Evolutionary conservation across 192 early-diverging fungal genomes (phyloP).

Genomic region (Coemansia sp.): DNA sequence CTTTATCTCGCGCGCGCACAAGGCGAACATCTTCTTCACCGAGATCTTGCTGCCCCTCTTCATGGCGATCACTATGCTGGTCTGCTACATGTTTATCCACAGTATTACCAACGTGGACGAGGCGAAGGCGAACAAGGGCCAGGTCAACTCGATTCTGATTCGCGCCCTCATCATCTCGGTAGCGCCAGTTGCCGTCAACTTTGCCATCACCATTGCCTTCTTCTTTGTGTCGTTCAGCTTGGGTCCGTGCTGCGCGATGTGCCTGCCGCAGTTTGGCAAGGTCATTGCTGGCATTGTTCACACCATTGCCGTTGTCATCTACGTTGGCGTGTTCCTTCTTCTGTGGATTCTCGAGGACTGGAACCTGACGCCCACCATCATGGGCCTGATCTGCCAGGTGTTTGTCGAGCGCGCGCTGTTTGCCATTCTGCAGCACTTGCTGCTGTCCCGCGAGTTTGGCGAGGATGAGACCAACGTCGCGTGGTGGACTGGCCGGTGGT

Average conservation of each 20-base stretch:
- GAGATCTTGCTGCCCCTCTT: slow-evolving; percentile 71
- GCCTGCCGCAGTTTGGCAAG: slow-evolving; percentile 70
- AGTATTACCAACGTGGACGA: slow-evolving; percentile 54
- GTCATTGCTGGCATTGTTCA: slow-evolving; percentile 67
- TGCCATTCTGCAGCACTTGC: slow-evolving; percentile 64
- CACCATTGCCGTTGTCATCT: slow-evolving; percentile 60
- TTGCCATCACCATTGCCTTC: slow-evolving; percentile 59
- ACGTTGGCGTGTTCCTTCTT: slow-evolving; percentile 61
- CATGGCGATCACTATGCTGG: slow-evolving; percentile 60
- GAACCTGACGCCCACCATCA: slow-evolving; percentile 60
- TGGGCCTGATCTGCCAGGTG: slow-evolving; percentile 65
- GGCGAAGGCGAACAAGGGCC: slow-evolving; percentile 27
- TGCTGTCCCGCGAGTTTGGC: slow-evolving; percentile 79
- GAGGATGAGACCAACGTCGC: slow-evolving; percentile 79
- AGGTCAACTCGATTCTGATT: slow-evolving; percentile 55
- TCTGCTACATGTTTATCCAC: slow-evolving; percentile 67
- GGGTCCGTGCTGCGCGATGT: slow-evolving; percentile 61
- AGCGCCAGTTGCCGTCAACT: slow-evolving; percentile 69
- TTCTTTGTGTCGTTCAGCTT: slow-evolving; percentile 66
- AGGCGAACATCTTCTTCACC: slow-evolving; percentile 64
- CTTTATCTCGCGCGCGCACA: slow-evolving; percentile 66
- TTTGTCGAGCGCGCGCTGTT: slow-evolving; percentile 69
- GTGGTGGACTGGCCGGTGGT: slow-evolving; percentile 87
- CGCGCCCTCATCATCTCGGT: slow-evolving; percentile 64
- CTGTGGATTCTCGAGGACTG: slow-evolving; percentile 70